A percentile compares a stretch with the other conserved stretches of the same genome.
Evolutionary conservation across 768 basidiomycete genomes (phyloP).

Genomic region (Kwoniella mangroviensis): DNA sequence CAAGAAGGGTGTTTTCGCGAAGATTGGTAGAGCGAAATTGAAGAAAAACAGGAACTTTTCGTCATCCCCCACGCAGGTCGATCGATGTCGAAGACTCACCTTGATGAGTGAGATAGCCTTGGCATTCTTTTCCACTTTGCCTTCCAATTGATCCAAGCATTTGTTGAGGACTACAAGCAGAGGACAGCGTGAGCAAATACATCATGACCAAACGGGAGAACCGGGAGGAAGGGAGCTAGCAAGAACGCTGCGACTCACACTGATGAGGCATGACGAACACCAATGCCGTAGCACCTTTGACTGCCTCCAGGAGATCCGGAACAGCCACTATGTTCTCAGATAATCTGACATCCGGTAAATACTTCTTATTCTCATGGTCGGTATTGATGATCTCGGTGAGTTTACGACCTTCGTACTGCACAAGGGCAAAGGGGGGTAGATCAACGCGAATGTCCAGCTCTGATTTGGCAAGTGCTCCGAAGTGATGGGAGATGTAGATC

Average conservation of each 20-base stretch:
- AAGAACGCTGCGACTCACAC: slow-evolving; percentile 42
- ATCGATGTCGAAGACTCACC: slow-evolving; percentile 36
- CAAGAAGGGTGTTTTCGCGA: no score
- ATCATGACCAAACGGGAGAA: neutral
- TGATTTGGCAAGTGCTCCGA: no score
- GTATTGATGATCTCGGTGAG: slow-evolving; percentile 62
- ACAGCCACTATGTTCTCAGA: slow-evolving; percentile 60
- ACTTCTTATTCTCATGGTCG: slow-evolving; percentile 59
- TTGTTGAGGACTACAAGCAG: slow-evolving; percentile 57
- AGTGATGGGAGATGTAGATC: no score
- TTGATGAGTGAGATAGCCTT: slow-evolving; percentile 61
- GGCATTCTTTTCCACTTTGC: slow-evolving; percentile 56
- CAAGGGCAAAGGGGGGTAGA: no score
- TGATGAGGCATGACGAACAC: slow-evolving; percentile 63
- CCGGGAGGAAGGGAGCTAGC: neutral
- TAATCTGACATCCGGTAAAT: slow-evolving; percentile 58
- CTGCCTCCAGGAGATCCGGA: slow-evolving; percentile 59
- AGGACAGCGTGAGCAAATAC: neutral
- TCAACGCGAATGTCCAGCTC: no score
- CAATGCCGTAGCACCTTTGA: slow-evolving; percentile 60
- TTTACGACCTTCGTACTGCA: slow-evolving; percentile 55
- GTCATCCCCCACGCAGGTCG: neutral
- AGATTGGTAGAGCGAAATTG: no score
- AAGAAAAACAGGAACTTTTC: neutral
- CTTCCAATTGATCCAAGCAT: slow-evolving; percentile 58